phyloP scores from a whole-genome alignment of 164 flowering plant species.

The Hamamelis virginiana region DNA sequence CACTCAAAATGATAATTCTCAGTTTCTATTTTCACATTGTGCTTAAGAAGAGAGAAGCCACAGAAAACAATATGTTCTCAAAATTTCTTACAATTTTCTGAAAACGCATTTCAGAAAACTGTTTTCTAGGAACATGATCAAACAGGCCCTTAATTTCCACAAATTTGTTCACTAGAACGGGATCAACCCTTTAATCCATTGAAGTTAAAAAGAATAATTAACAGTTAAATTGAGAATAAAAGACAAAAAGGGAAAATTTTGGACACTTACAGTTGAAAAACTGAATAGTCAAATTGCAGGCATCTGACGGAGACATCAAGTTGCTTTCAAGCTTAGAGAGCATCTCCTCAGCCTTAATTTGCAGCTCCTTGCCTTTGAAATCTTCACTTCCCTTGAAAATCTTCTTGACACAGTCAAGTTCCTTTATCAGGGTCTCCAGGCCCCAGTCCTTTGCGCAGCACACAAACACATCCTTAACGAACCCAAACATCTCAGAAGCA shows the following conservation, averaged over 20 bases:
- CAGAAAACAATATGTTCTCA: too few relatives aligned
- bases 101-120: too few relatives aligned
- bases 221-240: conserved; percentile 2
- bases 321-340: conserved; percentile 54
- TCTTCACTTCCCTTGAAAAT: conserved; percentile 77
- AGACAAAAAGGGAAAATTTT: conserved; percentile 6
- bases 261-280: conserved; percentile 72
- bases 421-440: conserved; percentile 61
- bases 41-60: too few relatives aligned
- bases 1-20: too few relatives aligned
- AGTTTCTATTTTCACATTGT: too few relatives aligned
- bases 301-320: conserved; percentile 58
- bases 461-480: conserved; percentile 82
- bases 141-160: too few relatives aligned
- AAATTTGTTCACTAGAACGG: too few relatives aligned
- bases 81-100: too few relatives aligned
- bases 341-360: conserved; percentile 60
- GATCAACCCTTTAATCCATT: too few relatives aligned
- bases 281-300: conserved; percentile 55
- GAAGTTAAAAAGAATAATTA: background rate
- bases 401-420: conserved; percentile 84
- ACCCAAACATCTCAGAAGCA: conserved; percentile 94
- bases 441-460: conserved; percentile 82
- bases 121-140: too few relatives aligned
- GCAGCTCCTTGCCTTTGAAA: conserved; percentile 68